Percentiles rank a stretch among this genome's conserved stretches.
Evolutionary conservation across 345 rosid species (phyloP).

Genomic region (Crucihimalaya himalaica): DNA sequence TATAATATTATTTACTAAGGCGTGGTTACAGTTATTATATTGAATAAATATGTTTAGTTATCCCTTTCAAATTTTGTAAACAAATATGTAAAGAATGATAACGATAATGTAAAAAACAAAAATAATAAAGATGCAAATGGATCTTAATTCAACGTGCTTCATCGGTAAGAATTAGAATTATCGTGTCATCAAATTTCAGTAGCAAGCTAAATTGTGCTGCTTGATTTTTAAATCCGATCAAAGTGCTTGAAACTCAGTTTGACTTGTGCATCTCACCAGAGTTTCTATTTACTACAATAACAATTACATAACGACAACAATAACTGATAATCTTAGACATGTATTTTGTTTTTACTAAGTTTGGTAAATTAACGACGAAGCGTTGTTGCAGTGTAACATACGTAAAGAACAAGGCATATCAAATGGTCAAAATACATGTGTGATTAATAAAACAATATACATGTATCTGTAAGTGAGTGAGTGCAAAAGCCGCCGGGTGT

Average conservation of each 20-base stretch:
- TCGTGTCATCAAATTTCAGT: background rate
- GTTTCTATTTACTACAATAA: background rate
- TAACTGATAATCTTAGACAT: background rate
- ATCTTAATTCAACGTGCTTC: too few relatives aligned
- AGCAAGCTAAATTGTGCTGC: background rate
- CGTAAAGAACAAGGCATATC: conserved; percentile 30
- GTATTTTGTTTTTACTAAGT: conserved; percentile 9
- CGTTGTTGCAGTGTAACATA: conserved; percentile 13
- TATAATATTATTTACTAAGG: too few relatives aligned
- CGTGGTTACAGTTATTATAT: background rate
- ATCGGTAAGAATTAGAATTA: too few relatives aligned
- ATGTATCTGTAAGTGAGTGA: conserved; percentile 19
- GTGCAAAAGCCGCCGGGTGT: background rate
- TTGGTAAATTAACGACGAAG: conserved; percentile 23
- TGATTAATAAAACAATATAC: background rate
- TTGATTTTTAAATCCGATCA: background rate
- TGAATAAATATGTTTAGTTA: background rate
- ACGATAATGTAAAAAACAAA: background rate
- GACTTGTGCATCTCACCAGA: background rate
- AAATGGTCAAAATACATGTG: conserved; percentile 25
- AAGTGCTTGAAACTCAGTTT: background rate
- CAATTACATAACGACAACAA: background rate
- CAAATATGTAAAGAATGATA: background rate
- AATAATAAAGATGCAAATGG: background rate
- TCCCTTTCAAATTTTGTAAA: background rate